phyloP scores from a whole-genome alignment of 768 basidiomycete genomes.

The Russula abietina region DNA sequence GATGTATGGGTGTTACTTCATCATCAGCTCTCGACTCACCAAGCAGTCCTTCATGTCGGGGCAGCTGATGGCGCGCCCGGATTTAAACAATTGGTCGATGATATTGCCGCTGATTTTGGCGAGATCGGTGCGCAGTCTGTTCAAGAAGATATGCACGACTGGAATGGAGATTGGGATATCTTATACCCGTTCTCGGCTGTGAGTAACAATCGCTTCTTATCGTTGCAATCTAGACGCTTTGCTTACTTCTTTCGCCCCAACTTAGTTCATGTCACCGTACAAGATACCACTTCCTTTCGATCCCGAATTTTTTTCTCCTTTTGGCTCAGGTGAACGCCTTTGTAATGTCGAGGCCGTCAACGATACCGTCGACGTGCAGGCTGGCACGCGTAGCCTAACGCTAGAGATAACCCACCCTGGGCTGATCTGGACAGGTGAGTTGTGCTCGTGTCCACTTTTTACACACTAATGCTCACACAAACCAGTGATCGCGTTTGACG shows the following conservation, averaged over 20 bases:
- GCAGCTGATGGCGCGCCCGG: slow-evolving; percentile 79
- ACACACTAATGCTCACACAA: neutral
- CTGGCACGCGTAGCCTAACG: slow-evolving; percentile 64
- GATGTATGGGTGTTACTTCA: neutral
- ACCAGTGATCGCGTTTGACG: slow-evolving; percentile 85
- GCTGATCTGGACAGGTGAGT: slow-evolving; percentile 78
- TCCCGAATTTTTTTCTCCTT: slow-evolving; percentile 28
- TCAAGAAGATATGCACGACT: slow-evolving; percentile 59
- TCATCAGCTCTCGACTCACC: slow-evolving; percentile 58
- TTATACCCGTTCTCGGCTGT: slow-evolving; percentile 78
- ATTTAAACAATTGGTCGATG: slow-evolving; percentile 52
- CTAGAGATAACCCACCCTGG: slow-evolving; percentile 71
- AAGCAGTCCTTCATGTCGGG: slow-evolving; percentile 75
- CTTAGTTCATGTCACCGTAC: slow-evolving; percentile 77
- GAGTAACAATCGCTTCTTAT: slow-evolving; percentile 23
- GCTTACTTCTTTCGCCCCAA: no score
- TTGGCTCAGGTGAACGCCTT: slow-evolving; percentile 28
- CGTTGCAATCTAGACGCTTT: neutral
- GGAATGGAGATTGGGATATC: slow-evolving; percentile 85
- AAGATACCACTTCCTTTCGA: slow-evolving; percentile 61
- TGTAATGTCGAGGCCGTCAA: slow-evolving; percentile 57
- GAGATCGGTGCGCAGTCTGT: slow-evolving; percentile 35
- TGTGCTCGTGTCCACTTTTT: neutral
- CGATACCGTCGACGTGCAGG: slow-evolving; percentile 45
- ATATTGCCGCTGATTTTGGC: slow-evolving; percentile 60